phyloP scores from a whole-genome alignment of 2,329 filamentous ascomycete species.

The Colletotrichum gloeosporioides region DNA sequence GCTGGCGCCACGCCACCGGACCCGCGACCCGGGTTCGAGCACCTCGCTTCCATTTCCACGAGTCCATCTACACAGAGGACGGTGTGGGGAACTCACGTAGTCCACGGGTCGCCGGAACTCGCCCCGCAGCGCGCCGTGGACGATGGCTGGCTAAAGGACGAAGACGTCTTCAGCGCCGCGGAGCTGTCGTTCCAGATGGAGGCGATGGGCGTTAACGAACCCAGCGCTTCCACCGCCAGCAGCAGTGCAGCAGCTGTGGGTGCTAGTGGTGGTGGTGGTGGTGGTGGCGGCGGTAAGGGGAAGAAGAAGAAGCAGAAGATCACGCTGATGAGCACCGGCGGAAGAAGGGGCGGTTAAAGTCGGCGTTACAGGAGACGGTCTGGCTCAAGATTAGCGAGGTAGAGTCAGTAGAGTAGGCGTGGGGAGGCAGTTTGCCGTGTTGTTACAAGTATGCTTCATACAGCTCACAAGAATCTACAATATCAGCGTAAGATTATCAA shows the following conservation, averaged over 20 bases:
- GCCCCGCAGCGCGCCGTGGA: slow-evolving; percentile 47
- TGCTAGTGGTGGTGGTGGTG: slow-evolving; percentile 23
- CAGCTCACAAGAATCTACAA: not conserved
- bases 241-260: slow-evolving; percentile 18
- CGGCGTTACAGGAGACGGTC: not conserved
- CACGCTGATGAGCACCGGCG: slow-evolving; percentile 72
- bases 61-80: slow-evolving; percentile 80
- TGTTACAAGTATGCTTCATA: not conserved
- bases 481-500: not conserved
- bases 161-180: slow-evolving; percentile 70
- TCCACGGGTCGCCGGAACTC: slow-evolving; percentile 65
- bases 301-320: slow-evolving; percentile 79
- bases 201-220: slow-evolving; percentile 48
- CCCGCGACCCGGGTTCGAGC: slow-evolving; percentile 66
- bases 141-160: slow-evolving; percentile 87
- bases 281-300: slow-evolving; percentile 47
- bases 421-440: not conserved
- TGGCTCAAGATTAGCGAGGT: not conserved
- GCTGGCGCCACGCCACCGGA: slow-evolving; percentile 60
- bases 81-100: slow-evolving; percentile 87
- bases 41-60: slow-evolving; percentile 78
- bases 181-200: slow-evolving; percentile 67
- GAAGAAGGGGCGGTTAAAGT: slow-evolving; percentile 50
- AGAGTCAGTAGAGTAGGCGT: not conserved
- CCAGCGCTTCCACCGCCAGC: slow-evolving; percentile 20